A percentile compares a stretch with the other conserved stretches of the same genome.
These are phyloP conservation scores for Entamoeba moshkovskii DNA, from an alignment of 208 protist species.

Conservation along the genomic window DNA sequence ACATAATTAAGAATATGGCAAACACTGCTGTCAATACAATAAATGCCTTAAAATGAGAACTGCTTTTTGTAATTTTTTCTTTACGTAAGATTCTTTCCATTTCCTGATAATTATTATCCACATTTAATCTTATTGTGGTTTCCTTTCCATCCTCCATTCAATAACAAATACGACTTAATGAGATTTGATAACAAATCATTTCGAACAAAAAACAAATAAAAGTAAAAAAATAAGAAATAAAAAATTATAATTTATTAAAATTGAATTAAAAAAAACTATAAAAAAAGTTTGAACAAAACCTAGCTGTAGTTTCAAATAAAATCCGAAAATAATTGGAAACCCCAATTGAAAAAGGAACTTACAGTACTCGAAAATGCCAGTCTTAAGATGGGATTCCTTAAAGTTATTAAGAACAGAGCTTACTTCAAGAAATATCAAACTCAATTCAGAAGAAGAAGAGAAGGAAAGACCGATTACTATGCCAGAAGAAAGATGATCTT, in stretches of 20 bases:
- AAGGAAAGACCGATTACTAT: slow-evolving; percentile 95
- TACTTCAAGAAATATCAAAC: slow-evolving; percentile 97
- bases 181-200: too few species aligned
- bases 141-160: too few species aligned
- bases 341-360: too few species aligned
- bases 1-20: background rate
- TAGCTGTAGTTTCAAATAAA: too few species aligned
- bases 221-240: too few species aligned
- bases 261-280: too few species aligned
- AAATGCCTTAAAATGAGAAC: background rate
- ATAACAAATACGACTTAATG: too few species aligned
- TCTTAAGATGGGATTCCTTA: slow-evolving; percentile 12
- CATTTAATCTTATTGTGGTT: background rate
- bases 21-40: background rate
- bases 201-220: too few species aligned
- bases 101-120: background rate
- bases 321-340: too few species aligned
- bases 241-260: too few species aligned
- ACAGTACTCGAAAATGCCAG: too few species aligned
- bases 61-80: background rate
- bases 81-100: background rate
- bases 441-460: slow-evolving; percentile 80
- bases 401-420: slow-evolving; percentile 36
- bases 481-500: slow-evolving; percentile 74
- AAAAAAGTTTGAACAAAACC: too few species aligned